phyloP scores from a whole-genome alignment of 2,329 filamentous ascomycete species.

The Metarhizium rileyi region DNA sequence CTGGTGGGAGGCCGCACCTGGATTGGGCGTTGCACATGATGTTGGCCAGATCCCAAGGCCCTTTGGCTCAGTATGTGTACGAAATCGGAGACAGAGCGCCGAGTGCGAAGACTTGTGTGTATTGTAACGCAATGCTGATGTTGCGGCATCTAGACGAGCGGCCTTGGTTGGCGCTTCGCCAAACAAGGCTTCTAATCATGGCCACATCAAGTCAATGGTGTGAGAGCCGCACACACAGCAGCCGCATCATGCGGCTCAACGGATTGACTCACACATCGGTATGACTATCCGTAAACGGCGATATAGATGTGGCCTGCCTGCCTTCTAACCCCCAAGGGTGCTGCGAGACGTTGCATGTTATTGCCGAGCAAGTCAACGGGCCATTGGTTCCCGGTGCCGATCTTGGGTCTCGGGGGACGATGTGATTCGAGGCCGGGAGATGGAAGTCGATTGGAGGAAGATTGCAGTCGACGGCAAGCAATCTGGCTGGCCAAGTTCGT shows the following conservation, averaged over 20 bases:
- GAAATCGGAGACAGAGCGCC: neutral
- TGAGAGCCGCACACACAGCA: neutral
- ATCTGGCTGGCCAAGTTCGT: too few species aligned
- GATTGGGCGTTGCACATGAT: neutral
- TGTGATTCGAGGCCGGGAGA: neutral
- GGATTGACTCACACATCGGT: neutral
- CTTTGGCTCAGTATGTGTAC: neutral
- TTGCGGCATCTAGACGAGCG: neutral
- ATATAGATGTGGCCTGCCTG: neutral
- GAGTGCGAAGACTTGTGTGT: too few species aligned
- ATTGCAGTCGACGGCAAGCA: neutral
- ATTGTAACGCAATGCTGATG: neutral
- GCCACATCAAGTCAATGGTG: neutral
- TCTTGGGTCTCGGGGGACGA: neutral
- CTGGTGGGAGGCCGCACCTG: neutral
- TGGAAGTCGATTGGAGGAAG: too few species aligned
- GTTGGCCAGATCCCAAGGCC: conserved; percentile 3
- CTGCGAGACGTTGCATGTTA: neutral
- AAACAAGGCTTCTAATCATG: neutral
- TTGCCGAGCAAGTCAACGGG: neutral
- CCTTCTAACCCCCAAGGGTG: too few species aligned
- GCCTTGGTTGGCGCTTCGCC: neutral
- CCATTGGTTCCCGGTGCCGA: neutral
- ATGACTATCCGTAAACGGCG: neutral
- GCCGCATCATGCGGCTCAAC: neutral